Conservation (phyloP, 345 rosid genomes). For the Theobroma cacao region DNA sequence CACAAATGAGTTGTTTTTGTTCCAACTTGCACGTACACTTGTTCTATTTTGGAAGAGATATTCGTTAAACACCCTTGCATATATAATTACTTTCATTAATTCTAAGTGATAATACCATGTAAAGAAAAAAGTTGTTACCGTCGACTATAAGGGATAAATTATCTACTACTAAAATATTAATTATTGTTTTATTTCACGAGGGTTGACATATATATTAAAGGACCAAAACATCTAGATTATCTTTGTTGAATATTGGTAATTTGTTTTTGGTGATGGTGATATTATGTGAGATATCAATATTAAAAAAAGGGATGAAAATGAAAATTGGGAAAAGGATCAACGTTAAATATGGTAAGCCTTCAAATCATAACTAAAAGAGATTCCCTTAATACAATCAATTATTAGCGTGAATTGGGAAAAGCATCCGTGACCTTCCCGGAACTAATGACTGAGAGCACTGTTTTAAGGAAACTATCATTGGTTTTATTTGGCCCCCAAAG, state of each 20-base stretch:
- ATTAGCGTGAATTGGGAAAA: background rate
- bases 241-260: background rate
- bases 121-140: too few relatives aligned
- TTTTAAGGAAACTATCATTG: background rate
- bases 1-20: background rate
- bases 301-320: too few relatives aligned
- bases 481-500: background rate
- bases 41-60: background rate
- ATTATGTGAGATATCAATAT: background rate
- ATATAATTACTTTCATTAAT: background rate
- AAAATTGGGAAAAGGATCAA: background rate
- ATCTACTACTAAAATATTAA: too few relatives aligned
- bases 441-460: background rate
- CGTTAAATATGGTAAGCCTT: background rate
- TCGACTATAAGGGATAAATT: too few relatives aligned
- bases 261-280: background rate
- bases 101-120: background rate
- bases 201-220: too few relatives aligned
- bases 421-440: slow-evolving; percentile 9
- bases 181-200: too few relatives aligned
- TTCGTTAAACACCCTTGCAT: background rate
- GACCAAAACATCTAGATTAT: too few relatives aligned
- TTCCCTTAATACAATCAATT: background rate
- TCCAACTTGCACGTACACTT: background rate
- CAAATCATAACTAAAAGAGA: background rate